phyloP scores from a whole-genome alignment of 768 basidiomycete genomes.

The Pisolithus sp. region DNA sequence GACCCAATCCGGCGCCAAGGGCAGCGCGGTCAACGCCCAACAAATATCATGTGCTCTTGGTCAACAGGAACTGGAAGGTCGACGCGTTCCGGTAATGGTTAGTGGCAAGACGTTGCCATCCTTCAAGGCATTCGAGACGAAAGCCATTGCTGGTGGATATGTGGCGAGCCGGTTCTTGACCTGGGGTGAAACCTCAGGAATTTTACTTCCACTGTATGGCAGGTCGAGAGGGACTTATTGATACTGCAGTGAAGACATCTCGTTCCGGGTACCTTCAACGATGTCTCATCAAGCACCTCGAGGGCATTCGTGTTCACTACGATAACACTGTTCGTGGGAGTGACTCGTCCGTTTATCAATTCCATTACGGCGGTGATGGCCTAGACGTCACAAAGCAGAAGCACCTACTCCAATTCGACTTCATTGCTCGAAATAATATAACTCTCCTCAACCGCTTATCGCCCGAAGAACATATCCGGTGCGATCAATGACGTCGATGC shows the following conservation, averaged over 20 bases:
- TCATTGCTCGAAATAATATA: slow-evolving; percentile 79
- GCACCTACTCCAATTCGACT: slow-evolving; percentile 89
- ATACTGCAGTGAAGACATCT: slow-evolving; percentile 98
- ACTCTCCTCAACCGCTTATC: slow-evolving; percentile 71
- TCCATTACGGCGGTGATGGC: slow-evolving; percentile 94
- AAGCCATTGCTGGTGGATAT: slow-evolving; percentile 95
- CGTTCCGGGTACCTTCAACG: slow-evolving; percentile 98
- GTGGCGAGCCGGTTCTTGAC: slow-evolving; percentile 98
- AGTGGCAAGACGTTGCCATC: slow-evolving; percentile 97
- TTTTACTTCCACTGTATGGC: slow-evolving; percentile 99
- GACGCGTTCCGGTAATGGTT: slow-evolving; percentile 98
- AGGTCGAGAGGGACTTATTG: slow-evolving; percentile 96
- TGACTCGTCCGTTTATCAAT: slow-evolving; percentile 91
- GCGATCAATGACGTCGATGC: slow-evolving; percentile 66
- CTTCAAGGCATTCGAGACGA: slow-evolving; percentile 97
- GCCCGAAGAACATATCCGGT: slow-evolving; percentile 51
- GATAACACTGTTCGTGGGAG: slow-evolving; percentile 97
- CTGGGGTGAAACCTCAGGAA: slow-evolving; percentile 94
- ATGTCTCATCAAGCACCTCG: slow-evolving; percentile 97
- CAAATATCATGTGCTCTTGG: slow-evolving; percentile 98
- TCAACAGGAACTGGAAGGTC: slow-evolving; percentile 96
- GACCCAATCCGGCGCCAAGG: slow-evolving; percentile 98
- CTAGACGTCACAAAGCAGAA: slow-evolving; percentile 97
- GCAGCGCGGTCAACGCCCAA: slow-evolving; percentile 92
- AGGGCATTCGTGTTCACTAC: slow-evolving; percentile 94